Evolutionary conservation across 352 stramenopile genomes (phyloP), one percentile per base, ranked within the genome.

Genomic region (Globisporangium iwayamae): DNA sequence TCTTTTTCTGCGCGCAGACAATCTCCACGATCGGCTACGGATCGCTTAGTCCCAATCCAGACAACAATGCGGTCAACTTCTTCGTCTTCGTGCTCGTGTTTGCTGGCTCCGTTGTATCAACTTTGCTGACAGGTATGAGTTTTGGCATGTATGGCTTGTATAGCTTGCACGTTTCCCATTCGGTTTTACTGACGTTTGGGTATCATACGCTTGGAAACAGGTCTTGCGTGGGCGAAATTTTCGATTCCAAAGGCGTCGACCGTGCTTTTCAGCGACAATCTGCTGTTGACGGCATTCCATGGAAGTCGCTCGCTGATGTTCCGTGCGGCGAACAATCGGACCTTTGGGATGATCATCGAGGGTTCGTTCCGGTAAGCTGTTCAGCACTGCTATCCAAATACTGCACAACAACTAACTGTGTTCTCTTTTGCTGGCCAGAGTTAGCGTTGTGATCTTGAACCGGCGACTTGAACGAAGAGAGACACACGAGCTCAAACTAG

Each of bases 1-100:
- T 88, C 47, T 86, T 85, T 63, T 88, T 84, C 46, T 83, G 75
- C n/a, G 72, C 72, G 11, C 79, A 88, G 60, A 88, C 79, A 9
- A 72, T 88, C n/a, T 86, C 76, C 14, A 86, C 76, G 5, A 74
- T 88, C 54, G 79, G 79, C 2, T 88, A 85, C 32, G 76, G 79
- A 4, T 57, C 60, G 6, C 48, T 88, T 28, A 81, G 71, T 47
- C 79, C 79, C 8, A 73, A 80, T 32, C 73, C 72, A 25, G 60
- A 81, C 20, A 83, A 65, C 50, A 63, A 86, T 36, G 30, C 73
- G 13, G 73, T 84, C 43, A 88, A 88, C n/a, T 83, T 86, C n/a
- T 85, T 74, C 56, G 79, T 85, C 1, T 81, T 82, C 47, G 39
- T 88, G 34, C 69, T 88, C 34, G 68, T 82, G 1, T 66, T 83